Evolutionary conservation across 2,329 filamentous ascomycete genomes (phyloP).

Genomic region (Chrysoporthe austroafricana): DNA sequence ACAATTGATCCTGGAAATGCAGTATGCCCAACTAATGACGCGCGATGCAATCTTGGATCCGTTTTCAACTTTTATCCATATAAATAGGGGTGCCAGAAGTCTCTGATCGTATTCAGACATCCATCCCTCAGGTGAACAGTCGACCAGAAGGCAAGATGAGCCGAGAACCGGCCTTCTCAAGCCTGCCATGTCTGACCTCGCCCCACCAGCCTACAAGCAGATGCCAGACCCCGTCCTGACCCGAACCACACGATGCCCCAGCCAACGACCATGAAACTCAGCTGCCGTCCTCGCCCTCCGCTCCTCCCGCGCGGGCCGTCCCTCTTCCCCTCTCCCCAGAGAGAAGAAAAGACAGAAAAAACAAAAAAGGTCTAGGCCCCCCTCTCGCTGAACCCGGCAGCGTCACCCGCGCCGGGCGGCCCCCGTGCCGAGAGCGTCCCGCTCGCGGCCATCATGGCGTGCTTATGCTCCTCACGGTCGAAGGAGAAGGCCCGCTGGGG

Average conservation of each 20-base stretch:
- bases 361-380: background rate
- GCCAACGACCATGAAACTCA: background rate
- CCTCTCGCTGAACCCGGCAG: conserved; percentile 2
- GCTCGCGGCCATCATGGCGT: conserved; percentile 48
- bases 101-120: background rate
- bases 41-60: conserved; percentile 10
- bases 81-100: no score
- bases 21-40: background rate
- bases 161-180: background rate
- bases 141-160: background rate
- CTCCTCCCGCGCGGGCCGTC: no score
- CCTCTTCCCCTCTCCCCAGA: background rate
- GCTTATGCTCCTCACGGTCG: conserved; percentile 58
- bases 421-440: conserved; percentile 32
- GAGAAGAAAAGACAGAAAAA: background rate
- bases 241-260: background rate
- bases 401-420: background rate
- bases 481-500: conserved; percentile 59
- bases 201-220: background rate
- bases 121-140: background rate
- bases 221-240: background rate
- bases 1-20: background rate
- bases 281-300: background rate
- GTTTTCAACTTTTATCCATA: background rate
- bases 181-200: background rate